Evolutionary conservation across 768 basidiomycete genomes (phyloP).

Genomic region (Coprinopsis cinerea): DNA sequence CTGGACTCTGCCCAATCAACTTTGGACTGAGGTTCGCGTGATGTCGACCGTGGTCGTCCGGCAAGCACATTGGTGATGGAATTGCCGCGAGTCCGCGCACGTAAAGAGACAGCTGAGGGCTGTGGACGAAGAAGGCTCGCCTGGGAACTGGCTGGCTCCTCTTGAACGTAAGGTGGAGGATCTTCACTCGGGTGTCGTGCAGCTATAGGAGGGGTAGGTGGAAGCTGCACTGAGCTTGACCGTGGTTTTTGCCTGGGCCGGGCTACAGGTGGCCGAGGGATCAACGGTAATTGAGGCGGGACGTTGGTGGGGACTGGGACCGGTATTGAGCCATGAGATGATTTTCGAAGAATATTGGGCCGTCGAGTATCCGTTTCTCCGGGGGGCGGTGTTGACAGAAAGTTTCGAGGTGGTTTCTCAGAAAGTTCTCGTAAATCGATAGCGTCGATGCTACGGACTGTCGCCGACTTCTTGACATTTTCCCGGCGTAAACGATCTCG

Average conservation of each 20-base stretch:
- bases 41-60: slow-evolving; percentile 27
- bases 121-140: slow-evolving; percentile 33
- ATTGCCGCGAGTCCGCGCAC: slow-evolving; percentile 42
- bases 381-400: slow-evolving; percentile 44
- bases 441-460: slow-evolving; percentile 28
- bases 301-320: slow-evolving; percentile 22
- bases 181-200: slow-evolving; percentile 39
- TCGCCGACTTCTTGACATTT: slow-evolving; percentile 46
- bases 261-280: slow-evolving; percentile 39
- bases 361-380: slow-evolving; percentile 24
- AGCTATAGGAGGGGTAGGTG: slow-evolving; percentile 13
- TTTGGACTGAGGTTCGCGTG: slow-evolving; percentile 41
- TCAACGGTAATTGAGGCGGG: slow-evolving; percentile 30
- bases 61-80: slow-evolving; percentile 61
- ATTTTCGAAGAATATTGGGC: slow-evolving; percentile 31
- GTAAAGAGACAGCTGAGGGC: slow-evolving; percentile 36
- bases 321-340: slow-evolving; percentile 30
- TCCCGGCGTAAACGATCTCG: slow-evolving; percentile 67
- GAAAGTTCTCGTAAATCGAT: slow-evolving; percentile 32
- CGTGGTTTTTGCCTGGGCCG: slow-evolving; percentile 29
- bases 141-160: slow-evolving; percentile 26
- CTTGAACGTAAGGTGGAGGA: slow-evolving; percentile 60
- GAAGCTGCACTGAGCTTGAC: slow-evolving; percentile 23
- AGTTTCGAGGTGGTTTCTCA: slow-evolving; percentile 44
- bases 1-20: slow-evolving; percentile 35